These are phyloP conservation scores for Termitomyces sp. DNA, from an alignment of 768 basidiomycete genomes.

Conservation along the genomic window DNA sequence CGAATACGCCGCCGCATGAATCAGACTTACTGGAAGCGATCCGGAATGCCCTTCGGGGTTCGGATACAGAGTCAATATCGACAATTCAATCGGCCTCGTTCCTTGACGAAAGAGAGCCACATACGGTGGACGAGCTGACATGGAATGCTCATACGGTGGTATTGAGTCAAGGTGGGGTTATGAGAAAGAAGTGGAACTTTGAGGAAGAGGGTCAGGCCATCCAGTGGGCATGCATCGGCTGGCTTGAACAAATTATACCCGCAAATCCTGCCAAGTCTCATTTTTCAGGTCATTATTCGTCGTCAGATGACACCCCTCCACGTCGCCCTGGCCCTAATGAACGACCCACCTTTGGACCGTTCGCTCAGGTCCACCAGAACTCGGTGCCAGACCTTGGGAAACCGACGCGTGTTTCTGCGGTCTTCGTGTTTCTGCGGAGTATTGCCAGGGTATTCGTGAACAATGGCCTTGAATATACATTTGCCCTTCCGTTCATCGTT, in stretches of 20 bases:
- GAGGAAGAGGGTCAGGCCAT: slow-evolving; percentile 65
- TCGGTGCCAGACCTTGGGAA: slow-evolving; percentile 31
- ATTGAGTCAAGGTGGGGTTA: slow-evolving; percentile 61
- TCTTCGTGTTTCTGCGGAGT: slow-evolving; percentile 76
- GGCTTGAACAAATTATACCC: slow-evolving; percentile 48
- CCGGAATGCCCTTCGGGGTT: slow-evolving; percentile 53
- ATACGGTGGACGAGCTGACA: slow-evolving; percentile 58
- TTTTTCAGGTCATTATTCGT: slow-evolving; percentile 25
- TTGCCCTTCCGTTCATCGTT: slow-evolving; percentile 78
- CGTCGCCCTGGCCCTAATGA: slow-evolving; percentile 15
- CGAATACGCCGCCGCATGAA: slow-evolving; percentile 21
- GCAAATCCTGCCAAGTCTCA: slow-evolving; percentile 22
- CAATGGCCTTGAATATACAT: slow-evolving; percentile 72
- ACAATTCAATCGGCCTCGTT: slow-evolving; percentile 39
- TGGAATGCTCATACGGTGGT: slow-evolving; percentile 67
- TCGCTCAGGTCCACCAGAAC: slow-evolving; percentile 38
- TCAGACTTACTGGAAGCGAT: slow-evolving; percentile 51
- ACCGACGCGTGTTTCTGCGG: slow-evolving; percentile 42
- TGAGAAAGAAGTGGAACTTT: slow-evolving; percentile 73
- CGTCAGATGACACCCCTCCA: slow-evolving; percentile 27
- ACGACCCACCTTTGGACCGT: slow-evolving; percentile 52
- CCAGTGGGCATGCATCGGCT: slow-evolving; percentile 77
- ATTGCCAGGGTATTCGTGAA: slow-evolving; percentile 66
- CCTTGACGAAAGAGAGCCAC: slow-evolving; percentile 31
- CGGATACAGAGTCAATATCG: slow-evolving; percentile 36